Conservation (phyloP, 2,329 filamentous ascomycete species). For the Cryphonectria parasitica region DNA sequence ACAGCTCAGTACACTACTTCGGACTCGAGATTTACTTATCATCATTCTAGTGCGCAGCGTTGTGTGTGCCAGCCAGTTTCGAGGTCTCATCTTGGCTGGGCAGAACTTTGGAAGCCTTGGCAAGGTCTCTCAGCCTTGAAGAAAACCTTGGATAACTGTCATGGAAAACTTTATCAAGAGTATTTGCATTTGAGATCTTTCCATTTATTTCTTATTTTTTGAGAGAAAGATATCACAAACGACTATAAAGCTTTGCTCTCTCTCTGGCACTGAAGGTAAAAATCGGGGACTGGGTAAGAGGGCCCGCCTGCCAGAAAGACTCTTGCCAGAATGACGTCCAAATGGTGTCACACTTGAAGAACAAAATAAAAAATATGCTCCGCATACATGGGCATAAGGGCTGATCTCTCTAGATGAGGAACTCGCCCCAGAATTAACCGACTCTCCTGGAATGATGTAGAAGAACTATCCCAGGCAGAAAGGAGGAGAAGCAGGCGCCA, state of each 20-base stretch:
- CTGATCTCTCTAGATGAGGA: background rate
- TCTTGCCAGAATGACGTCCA: background rate
- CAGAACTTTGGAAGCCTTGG: background rate
- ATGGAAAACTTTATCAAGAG: background rate
- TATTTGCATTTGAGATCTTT: background rate
- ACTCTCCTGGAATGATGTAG: background rate
- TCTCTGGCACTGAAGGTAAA: background rate
- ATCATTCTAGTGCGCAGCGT: background rate
- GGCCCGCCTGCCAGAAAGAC: background rate
- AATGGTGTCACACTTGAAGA: background rate
- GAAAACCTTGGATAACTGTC: background rate
- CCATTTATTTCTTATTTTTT: background rate
- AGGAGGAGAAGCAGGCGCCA: too few relatives aligned
- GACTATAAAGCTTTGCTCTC: background rate
- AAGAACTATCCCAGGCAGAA: background rate
- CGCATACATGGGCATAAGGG: background rate
- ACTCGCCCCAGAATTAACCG: background rate
- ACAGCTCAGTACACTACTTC: background rate
- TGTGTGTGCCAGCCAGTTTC: background rate
- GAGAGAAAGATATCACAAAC: background rate
- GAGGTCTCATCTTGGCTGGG: background rate
- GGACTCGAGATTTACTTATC: too few relatives aligned
- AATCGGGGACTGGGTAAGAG: background rate
- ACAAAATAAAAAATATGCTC: background rate
- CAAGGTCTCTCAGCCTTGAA: background rate